These are phyloP conservation scores for Fusarium pseudograminearum DNA, from an alignment of 2,329 filamentous ascomycete species.

Conservation along the genomic window DNA sequence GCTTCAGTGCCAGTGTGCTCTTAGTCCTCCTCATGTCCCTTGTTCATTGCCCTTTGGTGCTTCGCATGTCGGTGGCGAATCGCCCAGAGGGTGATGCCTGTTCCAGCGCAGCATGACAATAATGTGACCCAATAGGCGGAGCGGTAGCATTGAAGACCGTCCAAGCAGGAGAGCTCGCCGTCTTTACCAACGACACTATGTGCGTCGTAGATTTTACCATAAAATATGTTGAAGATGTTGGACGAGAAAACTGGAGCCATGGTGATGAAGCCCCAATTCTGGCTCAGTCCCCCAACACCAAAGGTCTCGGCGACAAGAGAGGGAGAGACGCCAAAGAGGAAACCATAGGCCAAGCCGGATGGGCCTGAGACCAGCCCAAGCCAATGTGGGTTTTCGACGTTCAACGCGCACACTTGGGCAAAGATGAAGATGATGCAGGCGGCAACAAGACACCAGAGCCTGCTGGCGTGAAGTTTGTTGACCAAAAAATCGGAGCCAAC, in stretches of 20 bases:
- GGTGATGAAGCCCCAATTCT: slow-evolving; percentile 98
- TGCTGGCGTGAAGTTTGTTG: slow-evolving; percentile 81
- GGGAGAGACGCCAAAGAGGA: slow-evolving; percentile 93
- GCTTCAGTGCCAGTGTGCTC: neutral
- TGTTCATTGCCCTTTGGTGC: slow-evolving; percentile 54
- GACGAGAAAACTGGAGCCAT: slow-evolving; percentile 87
- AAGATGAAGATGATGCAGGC: slow-evolving; percentile 82
- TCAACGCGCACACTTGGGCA: slow-evolving; percentile 82
- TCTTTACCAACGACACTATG: slow-evolving; percentile 77
- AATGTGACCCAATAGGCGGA: slow-evolving; percentile 85
- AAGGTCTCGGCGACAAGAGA: slow-evolving; percentile 91
- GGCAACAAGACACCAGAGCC: slow-evolving; percentile 89
- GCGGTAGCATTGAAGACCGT: slow-evolving; percentile 84
- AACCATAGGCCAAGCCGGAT: slow-evolving; percentile 90
- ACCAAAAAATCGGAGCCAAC: slow-evolving; percentile 93
- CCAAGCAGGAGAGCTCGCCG: slow-evolving; percentile 79
- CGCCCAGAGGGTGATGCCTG: slow-evolving; percentile 76
- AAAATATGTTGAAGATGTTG: slow-evolving; percentile 93
- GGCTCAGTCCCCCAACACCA: slow-evolving; percentile 86
- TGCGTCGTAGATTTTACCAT: slow-evolving; percentile 84
- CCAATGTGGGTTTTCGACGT: slow-evolving; percentile 79
- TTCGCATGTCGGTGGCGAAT: slow-evolving; percentile 69
- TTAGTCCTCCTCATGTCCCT: slow-evolving; percentile 56
- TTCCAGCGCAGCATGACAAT: slow-evolving; percentile 74
- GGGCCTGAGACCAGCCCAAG: slow-evolving; percentile 84